Conservation (phyloP, 129 eudicot species). For the Arctium minus region DNA sequence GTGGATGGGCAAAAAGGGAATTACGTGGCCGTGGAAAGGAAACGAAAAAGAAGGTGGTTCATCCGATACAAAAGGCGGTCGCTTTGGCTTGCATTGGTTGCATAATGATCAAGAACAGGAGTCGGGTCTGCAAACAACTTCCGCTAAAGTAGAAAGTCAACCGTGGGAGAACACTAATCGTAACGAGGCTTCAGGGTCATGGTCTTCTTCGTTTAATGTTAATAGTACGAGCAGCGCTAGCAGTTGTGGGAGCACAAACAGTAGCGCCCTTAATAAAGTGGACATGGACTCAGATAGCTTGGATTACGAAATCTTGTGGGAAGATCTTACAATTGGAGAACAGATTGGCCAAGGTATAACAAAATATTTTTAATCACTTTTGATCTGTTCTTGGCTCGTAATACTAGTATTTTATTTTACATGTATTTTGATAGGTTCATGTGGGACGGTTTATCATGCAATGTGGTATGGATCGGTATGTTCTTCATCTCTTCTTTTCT, state of each 20-base stretch:
- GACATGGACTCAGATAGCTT: constrained; percentile 67
- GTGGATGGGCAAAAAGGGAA: constrained; percentile 76
- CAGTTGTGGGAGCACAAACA: constrained; percentile 78
- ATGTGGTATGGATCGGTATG: constrained; percentile 99
- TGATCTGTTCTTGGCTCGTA: background rate
- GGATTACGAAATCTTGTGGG: constrained; percentile 96
- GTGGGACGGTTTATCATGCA: constrained; percentile 98
- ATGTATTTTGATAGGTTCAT: constrained; percentile 62
- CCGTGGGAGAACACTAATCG: constrained; percentile 44
- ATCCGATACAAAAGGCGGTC: constrained; percentile 48
- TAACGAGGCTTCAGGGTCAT: constrained; percentile 75
- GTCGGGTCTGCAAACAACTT: constrained; percentile 31
- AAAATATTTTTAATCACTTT: background rate
- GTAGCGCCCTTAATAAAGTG: constrained; percentile 69
- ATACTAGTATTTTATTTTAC: background rate
- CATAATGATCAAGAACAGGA: constrained; percentile 68
- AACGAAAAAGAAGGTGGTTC: constrained; percentile 55
- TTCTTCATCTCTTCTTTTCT: constrained; percentile 39
- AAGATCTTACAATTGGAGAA: constrained; percentile 85
- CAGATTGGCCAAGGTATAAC: constrained; percentile 93
- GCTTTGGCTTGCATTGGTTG: constrained; percentile 67
- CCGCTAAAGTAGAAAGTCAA: constrained; percentile 47
- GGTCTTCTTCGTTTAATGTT: constrained; percentile 69
- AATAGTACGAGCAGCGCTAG: constrained; percentile 88
- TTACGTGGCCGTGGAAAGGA: constrained; percentile 97